These are phyloP conservation scores for Pycnococcus provasolii DNA, from an alignment of 139 green algal genomes.

Conservation along the genomic window DNA sequence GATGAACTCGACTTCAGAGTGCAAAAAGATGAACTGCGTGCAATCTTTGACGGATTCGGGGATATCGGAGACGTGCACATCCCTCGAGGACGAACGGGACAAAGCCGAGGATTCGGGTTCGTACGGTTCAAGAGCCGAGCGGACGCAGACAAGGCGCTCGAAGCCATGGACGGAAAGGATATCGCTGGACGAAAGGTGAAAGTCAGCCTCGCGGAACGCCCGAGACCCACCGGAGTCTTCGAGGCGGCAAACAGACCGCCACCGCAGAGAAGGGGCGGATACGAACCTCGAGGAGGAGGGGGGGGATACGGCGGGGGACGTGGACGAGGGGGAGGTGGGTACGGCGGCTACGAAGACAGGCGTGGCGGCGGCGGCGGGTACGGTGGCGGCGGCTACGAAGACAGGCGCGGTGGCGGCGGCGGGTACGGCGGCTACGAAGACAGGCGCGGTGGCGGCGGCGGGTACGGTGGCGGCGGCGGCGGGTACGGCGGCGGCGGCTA, in stretches of 20 bases:
- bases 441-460: not conserved
- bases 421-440: not conserved
- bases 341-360: not conserved
- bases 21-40: not conserved
- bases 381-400: not conserved
- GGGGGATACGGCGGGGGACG: too few relatives aligned
- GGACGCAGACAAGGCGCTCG: slow-evolving; percentile 5
- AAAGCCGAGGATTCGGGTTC: slow-evolving; percentile 10
- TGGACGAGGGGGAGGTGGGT: not conserved
- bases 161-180: slow-evolving; percentile 9
- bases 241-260: not conserved
- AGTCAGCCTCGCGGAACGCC: not conserved
- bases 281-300: not conserved
- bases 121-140: slow-evolving; percentile 7
- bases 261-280: not conserved
- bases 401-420: not conserved
- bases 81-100: not conserved
- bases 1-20: slow-evolving; percentile 2
- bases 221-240: not conserved
- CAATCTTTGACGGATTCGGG: not conserved
- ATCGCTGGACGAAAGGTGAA: not conserved
- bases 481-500: too few relatives aligned
- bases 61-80: slow-evolving; percentile 21
- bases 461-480: not conserved
- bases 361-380: not conserved